These are phyloP conservation scores for Dryas alaskensis DNA, from an alignment of 306 rosid species.

Conservation along the genomic window DNA sequence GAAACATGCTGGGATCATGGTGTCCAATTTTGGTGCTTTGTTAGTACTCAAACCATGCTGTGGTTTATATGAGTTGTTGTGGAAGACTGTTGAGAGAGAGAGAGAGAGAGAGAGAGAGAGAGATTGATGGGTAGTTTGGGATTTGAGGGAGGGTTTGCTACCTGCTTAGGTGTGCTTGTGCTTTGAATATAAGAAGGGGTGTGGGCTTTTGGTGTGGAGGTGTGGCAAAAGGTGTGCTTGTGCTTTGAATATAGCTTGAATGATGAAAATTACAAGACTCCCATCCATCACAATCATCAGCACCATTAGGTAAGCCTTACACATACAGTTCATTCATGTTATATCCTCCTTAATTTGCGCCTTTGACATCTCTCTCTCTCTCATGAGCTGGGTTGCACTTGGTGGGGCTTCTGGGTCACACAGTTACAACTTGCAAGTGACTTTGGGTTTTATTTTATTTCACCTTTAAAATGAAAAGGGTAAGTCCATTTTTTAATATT, in stretches of 20 bases:
- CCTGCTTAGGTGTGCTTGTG: background rate
- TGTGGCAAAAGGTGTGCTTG: slow-evolving; percentile 22
- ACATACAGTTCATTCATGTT: slow-evolving; percentile 30
- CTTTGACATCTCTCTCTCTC: slow-evolving; percentile 32
- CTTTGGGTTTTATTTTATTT: slow-evolving; percentile 25
- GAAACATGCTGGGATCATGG: slow-evolving; percentile 79
- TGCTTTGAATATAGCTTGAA: slow-evolving; percentile 24
- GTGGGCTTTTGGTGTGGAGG: background rate
- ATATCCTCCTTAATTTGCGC: slow-evolving; percentile 58
- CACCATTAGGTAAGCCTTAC: slow-evolving; percentile 30
- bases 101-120: background rate
- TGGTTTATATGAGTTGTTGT: too few relatives aligned
- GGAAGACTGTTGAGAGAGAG: background rate
- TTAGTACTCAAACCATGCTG: slow-evolving; percentile 29
- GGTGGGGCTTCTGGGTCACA: slow-evolving; percentile 34
- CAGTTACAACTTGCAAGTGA: slow-evolving; percentile 10
- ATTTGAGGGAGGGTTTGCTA: background rate
- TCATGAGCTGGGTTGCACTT: slow-evolving; percentile 53
- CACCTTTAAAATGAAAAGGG: background rate
- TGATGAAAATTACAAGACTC: slow-evolving; percentile 34
- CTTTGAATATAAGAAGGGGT: slow-evolving; percentile 17
- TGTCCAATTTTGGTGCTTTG: slow-evolving; percentile 18
- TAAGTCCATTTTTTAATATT: slow-evolving; percentile 2
- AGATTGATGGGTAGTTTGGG: background rate
- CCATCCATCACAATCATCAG: slow-evolving; percentile 34